A percentile compares a stretch with the other conserved stretches of the same genome.
These are phyloP conservation scores for Thecaphora thlaspeos DNA, from an alignment of 1,284 basidiomycete genomes.

Conservation along the genomic window DNA sequence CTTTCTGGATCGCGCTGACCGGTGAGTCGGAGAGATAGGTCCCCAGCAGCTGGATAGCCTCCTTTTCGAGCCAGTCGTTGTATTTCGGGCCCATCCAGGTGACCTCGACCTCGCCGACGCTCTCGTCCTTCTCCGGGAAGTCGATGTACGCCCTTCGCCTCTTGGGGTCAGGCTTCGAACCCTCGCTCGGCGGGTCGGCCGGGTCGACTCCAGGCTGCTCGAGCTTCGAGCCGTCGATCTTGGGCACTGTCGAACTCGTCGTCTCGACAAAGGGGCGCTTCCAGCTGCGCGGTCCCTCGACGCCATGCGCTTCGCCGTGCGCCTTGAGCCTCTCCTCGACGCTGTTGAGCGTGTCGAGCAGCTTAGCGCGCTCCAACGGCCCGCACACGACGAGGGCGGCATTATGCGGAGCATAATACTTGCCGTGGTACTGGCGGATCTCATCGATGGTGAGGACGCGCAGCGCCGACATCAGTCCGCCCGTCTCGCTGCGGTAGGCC, in stretches of 20 bases:
- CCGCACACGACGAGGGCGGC: conserved; percentile 79
- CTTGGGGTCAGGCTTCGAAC: conserved; percentile 23
- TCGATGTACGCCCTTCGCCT: conserved; percentile 69
- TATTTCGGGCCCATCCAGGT: conserved; percentile 77
- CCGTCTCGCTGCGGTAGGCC: conserved; percentile 93
- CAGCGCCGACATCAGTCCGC: conserved; percentile 89
- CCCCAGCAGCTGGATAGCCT: conserved; percentile 77
- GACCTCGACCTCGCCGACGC: conserved; percentile 79
- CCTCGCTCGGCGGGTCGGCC: conserved; percentile 36
- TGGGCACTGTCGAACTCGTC: conserved; percentile 67
- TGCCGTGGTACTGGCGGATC: conserved; percentile 76
- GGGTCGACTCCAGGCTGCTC: conserved; percentile 41
- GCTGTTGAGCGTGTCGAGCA: conserved; percentile 66
- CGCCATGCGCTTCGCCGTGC: conserved; percentile 62
- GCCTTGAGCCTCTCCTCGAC: conserved; percentile 47
- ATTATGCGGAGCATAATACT: conserved; percentile 94
- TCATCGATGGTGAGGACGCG: conserved; percentile 88
- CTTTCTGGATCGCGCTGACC: conserved; percentile 85
- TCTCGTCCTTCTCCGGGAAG: conserved; percentile 98
- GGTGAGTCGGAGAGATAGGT: conserved; percentile 81
- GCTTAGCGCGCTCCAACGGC: conserved; percentile 65
- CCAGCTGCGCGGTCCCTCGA: conserved; percentile 77
- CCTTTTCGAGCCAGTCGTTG: conserved; percentile 72
- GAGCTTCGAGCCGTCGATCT: conserved; percentile 52
- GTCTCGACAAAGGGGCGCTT: conserved; percentile 93